Evolutionary conservation across 2,329 filamentous ascomycete genomes (phyloP), one percentile per base, ranked within the genome.

Genomic region (Phialemoniopsis sp.): DNA sequence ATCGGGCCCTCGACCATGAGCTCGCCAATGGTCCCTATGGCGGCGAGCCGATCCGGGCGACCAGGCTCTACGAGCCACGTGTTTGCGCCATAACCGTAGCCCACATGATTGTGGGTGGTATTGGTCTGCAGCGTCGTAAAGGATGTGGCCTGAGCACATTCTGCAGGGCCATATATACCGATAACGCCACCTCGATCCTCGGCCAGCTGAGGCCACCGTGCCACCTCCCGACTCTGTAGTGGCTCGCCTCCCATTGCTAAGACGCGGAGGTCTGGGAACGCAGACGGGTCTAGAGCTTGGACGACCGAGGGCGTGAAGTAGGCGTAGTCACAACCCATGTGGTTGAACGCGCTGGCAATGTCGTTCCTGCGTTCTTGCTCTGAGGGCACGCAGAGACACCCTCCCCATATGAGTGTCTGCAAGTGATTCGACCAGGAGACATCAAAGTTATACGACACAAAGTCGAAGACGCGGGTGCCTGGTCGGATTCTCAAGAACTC

Each of bases 1-100:
- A 77, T 70, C 2, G 78, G 77, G 0, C 76, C 76, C 44, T 75
- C 73, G 13, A 80, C 59, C 4, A 76, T 55, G n/a, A 78, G 57
- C 51, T 78, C 73, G 6, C 74, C 74, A 2, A 76, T 62, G 3
- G 63, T 58, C 0, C 73, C 73, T 1, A 74, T 54, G 0, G 72
- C 68, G 5, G 69, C 62, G 4, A 77, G 63, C 13, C 56, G 59
- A 39, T 73, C 51, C 41, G 71, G 62, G 38, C 72, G 61, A 2
- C 66, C 60, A 0, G 71, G 64, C 34, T 76, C 67, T 10, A 74
- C 68, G 15, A 77, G 66, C 72, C 72, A 77, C 21, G 21, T 26
- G 6, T 6, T 26, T 6, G 21, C 21, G 6, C 21, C 21, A 26
- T 26, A 26, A 6, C 6, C 6, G 21, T 26, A 10, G 6, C 21